Evolutionary conservation across 2,329 filamentous ascomycete species (phyloP), one percentile per base, ranked within the genome.

Genomic region (Diplodia seriata): DNA sequence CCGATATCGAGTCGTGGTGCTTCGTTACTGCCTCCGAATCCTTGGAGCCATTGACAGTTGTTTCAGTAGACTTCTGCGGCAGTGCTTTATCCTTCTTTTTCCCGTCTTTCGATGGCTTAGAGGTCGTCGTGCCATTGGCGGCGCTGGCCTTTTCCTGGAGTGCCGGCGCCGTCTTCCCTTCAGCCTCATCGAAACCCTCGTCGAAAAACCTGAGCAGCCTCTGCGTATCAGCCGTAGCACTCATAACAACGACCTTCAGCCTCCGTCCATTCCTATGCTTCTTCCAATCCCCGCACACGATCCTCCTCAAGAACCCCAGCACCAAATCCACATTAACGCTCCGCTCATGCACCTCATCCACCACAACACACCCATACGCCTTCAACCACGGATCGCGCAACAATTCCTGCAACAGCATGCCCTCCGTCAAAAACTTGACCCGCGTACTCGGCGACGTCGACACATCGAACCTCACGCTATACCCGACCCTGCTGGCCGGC

Each of bases 341-440:
- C 73, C 95, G 86, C 81, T 99, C 95, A 81, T 99, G 95, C 14
- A 99, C 95, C 78, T 99, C 95, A 79, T 99, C 95, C 8, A 99
- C 92, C 20, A 99, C 86, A 0, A 99, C 85, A 3, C 91, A 93
- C 74, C 93, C 97, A 76, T 99, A 99, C 75, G 92, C 89, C 38
- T 86, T 87, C 74, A 99, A 84, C 74, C 89, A 85, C 1, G 92
- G 92, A 77, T 99, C 95, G 65, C 90, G 86, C 69, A 99, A 80
- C 79, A 99, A 90, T 79, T 99, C 96, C 77, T 98, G 94, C 15
- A 99, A 84, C 63, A 99, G 84, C 90, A 97, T 98, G 74, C 95
- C 95, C 78, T 99, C 96, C 0, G 95, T 99, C 70, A 99, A 82
- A 74, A 93, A 99, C 76, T 98, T 98, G 80, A 99, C 90, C 74